Evolutionary conservation across 2,329 filamentous ascomycete genomes (phyloP).

Genomic region (Fusarium kyushuense): DNA sequence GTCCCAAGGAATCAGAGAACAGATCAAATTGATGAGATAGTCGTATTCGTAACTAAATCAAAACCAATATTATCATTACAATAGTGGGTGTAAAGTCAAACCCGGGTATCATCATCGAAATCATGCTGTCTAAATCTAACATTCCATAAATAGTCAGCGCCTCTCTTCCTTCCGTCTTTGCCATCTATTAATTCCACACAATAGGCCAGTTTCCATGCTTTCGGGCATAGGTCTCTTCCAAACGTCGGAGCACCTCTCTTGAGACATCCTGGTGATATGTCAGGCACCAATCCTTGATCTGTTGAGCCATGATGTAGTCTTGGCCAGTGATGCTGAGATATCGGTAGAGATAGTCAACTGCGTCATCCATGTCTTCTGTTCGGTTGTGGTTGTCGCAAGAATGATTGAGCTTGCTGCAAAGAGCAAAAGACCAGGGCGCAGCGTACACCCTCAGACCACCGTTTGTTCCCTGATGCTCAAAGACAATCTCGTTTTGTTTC

Average conservation of each 20-base stretch:
- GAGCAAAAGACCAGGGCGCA: constrained; percentile 39
- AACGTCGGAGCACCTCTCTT: constrained; percentile 16
- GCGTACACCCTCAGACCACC: constrained; percentile 38
- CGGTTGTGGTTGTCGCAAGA: constrained; percentile 33
- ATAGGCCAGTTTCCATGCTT: constrained; percentile 30
- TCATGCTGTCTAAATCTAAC: constrained; percentile 21
- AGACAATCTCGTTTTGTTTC: constrained; percentile 33
- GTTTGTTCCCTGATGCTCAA: constrained; percentile 29
- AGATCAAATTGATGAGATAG: background rate
- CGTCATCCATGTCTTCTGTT: constrained; percentile 39
- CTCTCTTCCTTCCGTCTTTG: background rate
- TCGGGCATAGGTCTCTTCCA: constrained; percentile 26
- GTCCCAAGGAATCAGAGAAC: background rate
- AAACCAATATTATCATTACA: constrained; percentile 34
- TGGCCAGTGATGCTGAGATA: constrained; percentile 16
- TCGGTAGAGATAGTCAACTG: constrained; percentile 36
- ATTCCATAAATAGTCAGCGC: background rate
- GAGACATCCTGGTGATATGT: constrained; percentile 35
- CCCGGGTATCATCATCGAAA: constrained; percentile 36
- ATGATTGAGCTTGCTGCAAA: constrained; percentile 42
- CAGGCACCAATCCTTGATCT: constrained; percentile 32
- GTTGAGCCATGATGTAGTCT: constrained; percentile 10
- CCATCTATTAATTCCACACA: constrained; percentile 22
- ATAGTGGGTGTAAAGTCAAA: constrained; percentile 7
- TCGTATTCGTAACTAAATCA: background rate